Conservation (phyloP, 2,329 filamentous ascomycete genomes). For the Aspergillus ibericus region DNA sequence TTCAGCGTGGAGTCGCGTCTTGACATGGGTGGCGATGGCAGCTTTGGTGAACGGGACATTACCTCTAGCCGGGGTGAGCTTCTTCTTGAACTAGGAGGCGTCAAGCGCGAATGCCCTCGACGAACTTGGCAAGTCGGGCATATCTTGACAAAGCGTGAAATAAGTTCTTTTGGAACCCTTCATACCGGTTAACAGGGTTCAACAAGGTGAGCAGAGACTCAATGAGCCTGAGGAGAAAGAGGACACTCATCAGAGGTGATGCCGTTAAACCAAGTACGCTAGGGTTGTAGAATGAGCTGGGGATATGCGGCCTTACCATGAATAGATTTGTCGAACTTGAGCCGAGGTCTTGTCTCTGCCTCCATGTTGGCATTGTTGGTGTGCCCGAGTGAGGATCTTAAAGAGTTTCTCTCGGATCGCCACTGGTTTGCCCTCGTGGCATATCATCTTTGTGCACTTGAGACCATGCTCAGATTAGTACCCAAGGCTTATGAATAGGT, state of each 20-base stretch:
- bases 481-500: neutral
- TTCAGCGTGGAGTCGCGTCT: constrained; percentile 38
- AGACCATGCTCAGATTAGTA: constrained; percentile 5
- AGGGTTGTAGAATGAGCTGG: neutral
- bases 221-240: neutral
- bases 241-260: neutral
- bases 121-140: constrained; percentile 52
- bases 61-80: constrained; percentile 39
- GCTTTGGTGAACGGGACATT: constrained; percentile 34
- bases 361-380: constrained; percentile 53
- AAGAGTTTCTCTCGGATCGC: constrained; percentile 54
- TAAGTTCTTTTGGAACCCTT: constrained; percentile 54
- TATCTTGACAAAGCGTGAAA: constrained; percentile 53
- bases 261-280: neutral
- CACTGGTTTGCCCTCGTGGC: constrained; percentile 54
- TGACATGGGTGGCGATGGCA: constrained; percentile 38
- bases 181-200: neutral
- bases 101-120: constrained; percentile 43
- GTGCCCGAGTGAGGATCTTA: constrained; percentile 52
- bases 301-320: constrained; percentile 43
- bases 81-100: constrained; percentile 42
- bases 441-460: constrained; percentile 46
- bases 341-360: constrained; percentile 56
- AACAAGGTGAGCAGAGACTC: neutral
- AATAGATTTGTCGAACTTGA: constrained; percentile 51